Conservation (phyloP, 2,329 filamentous ascomycete species). For the Arachnopeziza araneosa region DNA sequence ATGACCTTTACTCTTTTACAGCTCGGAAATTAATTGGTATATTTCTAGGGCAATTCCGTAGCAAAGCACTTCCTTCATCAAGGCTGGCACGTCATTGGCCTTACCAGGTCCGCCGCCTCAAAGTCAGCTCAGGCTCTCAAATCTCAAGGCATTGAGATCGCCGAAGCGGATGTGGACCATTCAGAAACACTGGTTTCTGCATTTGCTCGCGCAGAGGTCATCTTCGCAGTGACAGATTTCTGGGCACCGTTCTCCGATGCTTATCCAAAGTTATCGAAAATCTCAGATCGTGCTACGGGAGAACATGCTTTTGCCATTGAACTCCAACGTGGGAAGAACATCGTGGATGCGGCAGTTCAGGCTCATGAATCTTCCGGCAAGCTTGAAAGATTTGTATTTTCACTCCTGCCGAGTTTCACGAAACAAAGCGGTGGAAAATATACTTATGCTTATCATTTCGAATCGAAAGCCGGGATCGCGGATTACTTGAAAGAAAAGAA, state of each 20-base stretch:
- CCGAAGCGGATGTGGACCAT: constrained; percentile 26
- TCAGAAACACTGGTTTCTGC: constrained; percentile 19
- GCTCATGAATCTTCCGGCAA: constrained; percentile 5
- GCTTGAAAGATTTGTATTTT: constrained; percentile 20
- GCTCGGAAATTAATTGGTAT: neutral
- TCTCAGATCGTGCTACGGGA: constrained; percentile 16
- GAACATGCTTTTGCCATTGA: constrained; percentile 23
- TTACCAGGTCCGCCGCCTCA: constrained; percentile 42
- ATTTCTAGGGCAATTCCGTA: constrained; percentile 40
- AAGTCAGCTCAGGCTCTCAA: constrained; percentile 35
- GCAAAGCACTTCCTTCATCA: constrained; percentile 40
- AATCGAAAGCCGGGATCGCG: constrained; percentile 31
- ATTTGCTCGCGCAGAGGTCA: constrained; percentile 33
- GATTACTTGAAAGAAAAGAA: constrained; percentile 26
- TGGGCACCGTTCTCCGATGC: constrained; percentile 20
- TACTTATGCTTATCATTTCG: constrained; percentile 34
- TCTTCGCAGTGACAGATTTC: constrained; percentile 37
- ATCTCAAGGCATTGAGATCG: constrained; percentile 38
- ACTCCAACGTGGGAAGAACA: constrained; percentile 28
- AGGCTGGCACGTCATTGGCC: constrained; percentile 40
- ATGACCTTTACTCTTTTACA: neutral
- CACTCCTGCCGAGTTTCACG: constrained; percentile 24
- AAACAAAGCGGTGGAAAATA: constrained; percentile 35
- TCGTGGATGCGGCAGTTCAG: constrained; percentile 29
- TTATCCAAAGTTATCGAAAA: constrained; percentile 10